A percentile compares a stretch with the other conserved stretches of the same genome.
Evolutionary conservation across 352 stramenopile species (phyloP).

Genomic region (Saprolegnia parasitica): DNA sequence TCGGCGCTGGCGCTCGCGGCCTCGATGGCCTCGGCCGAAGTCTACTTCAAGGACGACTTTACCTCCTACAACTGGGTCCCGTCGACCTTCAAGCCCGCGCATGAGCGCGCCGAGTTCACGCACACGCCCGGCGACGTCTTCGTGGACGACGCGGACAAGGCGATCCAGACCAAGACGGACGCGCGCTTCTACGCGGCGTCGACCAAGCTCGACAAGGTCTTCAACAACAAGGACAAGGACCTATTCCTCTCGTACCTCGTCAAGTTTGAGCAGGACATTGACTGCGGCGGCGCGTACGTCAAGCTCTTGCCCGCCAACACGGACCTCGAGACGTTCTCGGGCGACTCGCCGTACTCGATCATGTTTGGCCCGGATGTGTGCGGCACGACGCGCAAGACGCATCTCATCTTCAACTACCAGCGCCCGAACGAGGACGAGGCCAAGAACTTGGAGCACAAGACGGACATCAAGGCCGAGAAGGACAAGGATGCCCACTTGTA

Average conservation of each 20-base stretch:
- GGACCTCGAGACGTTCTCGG: slow-evolving; percentile 91
- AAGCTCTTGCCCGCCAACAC: slow-evolving; percentile 95
- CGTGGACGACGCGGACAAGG: slow-evolving; percentile 87
- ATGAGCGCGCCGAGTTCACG: slow-evolving; percentile 93
- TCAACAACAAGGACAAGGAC: slow-evolving; percentile 89
- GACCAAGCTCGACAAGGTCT: slow-evolving; percentile 83
- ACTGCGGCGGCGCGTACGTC: slow-evolving; percentile 99
- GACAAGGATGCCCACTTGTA: slow-evolving; percentile 95
- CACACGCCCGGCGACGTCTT: slow-evolving; percentile 92
- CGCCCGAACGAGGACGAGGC: slow-evolving; percentile 89
- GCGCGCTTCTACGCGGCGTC: slow-evolving; percentile 97
- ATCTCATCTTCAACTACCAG: slow-evolving; percentile 98
- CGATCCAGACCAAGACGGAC: slow-evolving; percentile 92
- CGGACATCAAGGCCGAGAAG: slow-evolving; percentile 69
- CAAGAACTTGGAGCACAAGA: slow-evolving; percentile 88
- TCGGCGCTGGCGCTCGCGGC: slow-evolving; percentile 17
- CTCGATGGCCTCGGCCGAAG: slow-evolving; percentile 41
- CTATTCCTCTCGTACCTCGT: slow-evolving; percentile 96
- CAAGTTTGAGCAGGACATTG: slow-evolving; percentile 98
- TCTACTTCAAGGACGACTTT: slow-evolving; percentile 94
- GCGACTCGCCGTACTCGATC: slow-evolving; percentile 92
- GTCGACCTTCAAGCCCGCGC: slow-evolving; percentile 92
- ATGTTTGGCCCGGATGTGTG: slow-evolving; percentile 99
- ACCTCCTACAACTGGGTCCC: slow-evolving; percentile 86
- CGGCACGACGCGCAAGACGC: slow-evolving; percentile 94